These are phyloP conservation scores for Coniochaeta sp. DNA, from an alignment of 2,329 filamentous ascomycete species.

Conservation along the genomic window DNA sequence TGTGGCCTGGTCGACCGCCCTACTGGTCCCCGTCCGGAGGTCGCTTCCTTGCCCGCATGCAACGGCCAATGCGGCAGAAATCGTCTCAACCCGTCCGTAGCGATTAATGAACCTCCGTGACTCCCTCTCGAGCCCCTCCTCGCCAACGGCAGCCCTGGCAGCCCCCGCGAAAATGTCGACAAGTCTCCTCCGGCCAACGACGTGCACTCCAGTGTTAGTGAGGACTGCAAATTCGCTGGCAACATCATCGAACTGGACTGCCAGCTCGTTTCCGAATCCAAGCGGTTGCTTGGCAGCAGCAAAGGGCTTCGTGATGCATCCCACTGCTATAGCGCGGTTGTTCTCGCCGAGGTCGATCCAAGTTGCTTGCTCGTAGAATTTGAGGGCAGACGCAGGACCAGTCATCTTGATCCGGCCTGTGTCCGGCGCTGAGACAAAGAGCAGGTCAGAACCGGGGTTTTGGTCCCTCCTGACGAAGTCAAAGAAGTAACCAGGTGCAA, in stretches of 20 bases:
- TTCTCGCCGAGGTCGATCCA: constrained; percentile 64
- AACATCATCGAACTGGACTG: constrained; percentile 86
- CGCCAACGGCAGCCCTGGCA: constrained; percentile 64
- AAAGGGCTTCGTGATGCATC: constrained; percentile 67
- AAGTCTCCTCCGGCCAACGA: constrained; percentile 74
- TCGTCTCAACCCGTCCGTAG: constrained; percentile 84
- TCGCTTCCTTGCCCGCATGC: constrained; percentile 91
- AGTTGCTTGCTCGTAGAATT: constrained; percentile 71
- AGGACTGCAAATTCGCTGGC: constrained; percentile 82
- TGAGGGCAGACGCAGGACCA: constrained; percentile 42
- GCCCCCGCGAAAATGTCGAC: constrained; percentile 88
- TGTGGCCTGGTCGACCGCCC: constrained; percentile 77
- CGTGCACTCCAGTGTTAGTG: constrained; percentile 84
- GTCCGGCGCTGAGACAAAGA: constrained; percentile 86
- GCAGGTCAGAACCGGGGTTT: constrained; percentile 51
- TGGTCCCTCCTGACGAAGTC: constrained; percentile 66
- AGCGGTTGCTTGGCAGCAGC: constrained; percentile 58
- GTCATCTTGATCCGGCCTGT: constrained; percentile 71
- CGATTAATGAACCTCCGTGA: constrained; percentile 75
- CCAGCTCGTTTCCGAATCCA: constrained; percentile 91
- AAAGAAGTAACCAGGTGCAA: constrained; percentile 85
- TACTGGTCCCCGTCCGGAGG: constrained; percentile 59
- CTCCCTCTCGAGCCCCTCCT: constrained; percentile 75
- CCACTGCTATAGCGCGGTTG: constrained; percentile 69
- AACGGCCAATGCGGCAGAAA: constrained; percentile 86